These are phyloP conservation scores for Raphanus hybrid DNA, from an alignment of 441 rosid species.

Conservation along the genomic window DNA sequence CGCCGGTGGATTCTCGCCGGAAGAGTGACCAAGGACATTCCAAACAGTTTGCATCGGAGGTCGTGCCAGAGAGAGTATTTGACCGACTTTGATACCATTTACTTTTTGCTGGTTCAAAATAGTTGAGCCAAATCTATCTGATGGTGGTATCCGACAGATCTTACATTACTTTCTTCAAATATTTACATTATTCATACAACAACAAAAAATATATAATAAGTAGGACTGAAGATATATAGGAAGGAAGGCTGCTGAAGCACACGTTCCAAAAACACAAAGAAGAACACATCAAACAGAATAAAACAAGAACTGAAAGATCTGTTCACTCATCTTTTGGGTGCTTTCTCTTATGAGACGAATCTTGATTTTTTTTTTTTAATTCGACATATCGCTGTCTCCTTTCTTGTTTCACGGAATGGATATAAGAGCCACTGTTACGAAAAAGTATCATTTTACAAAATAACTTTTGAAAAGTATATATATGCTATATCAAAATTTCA, in stretches of 20 bases:
- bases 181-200: not conserved
- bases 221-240: not conserved
- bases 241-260: not conserved
- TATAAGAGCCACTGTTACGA: no score
- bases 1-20: no score
- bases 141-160: conserved; percentile 12
- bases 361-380: not conserved
- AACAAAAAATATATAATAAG: not conserved
- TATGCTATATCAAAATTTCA: not conserved
- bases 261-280: not conserved
- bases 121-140: not conserved
- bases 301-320: not conserved
- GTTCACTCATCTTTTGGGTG: not conserved
- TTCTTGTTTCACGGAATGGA: no score
- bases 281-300: not conserved
- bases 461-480: not conserved
- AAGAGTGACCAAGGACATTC: no score
- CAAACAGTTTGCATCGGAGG: no score
- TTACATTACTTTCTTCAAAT: not conserved
- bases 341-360: not conserved
- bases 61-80: no score
- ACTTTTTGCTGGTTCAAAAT: not conserved
- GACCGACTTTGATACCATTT: no score
- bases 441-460: not conserved
- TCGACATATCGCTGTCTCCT: no score